Conservation (phyloP, 2,329 filamentous ascomycete species). For the Nannizziopsis barbatae region DNA sequence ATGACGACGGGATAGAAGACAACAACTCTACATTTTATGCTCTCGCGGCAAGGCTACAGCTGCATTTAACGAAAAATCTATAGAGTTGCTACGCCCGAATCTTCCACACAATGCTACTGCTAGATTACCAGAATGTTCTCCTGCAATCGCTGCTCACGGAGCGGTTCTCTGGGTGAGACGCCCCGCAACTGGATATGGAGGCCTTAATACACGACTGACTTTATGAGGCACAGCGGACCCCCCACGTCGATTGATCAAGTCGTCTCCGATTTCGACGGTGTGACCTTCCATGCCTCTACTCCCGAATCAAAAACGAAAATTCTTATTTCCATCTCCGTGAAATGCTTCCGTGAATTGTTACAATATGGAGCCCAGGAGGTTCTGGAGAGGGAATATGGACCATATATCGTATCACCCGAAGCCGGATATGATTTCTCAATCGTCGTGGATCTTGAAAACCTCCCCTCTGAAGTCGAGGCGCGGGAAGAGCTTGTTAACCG, state of each 20-base stretch:
- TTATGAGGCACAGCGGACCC: slow-evolving; percentile 51
- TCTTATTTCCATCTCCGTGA: slow-evolving; percentile 83
- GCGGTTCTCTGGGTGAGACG: slow-evolving; percentile 68
- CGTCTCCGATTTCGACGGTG: slow-evolving; percentile 96
- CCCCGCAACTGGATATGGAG: slow-evolving; percentile 20
- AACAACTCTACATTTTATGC: background rate
- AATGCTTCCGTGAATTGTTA: slow-evolving; percentile 86
- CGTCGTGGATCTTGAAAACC: slow-evolving; percentile 71
- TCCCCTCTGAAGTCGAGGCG: slow-evolving; percentile 74
- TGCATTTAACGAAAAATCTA: background rate
- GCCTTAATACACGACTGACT: slow-evolving; percentile 26
- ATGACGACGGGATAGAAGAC: slow-evolving; percentile 2
- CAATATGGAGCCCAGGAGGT: slow-evolving; percentile 87
- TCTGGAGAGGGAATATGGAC: slow-evolving; percentile 85
- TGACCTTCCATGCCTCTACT: slow-evolving; percentile 96
- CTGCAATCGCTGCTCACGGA: slow-evolving; percentile 94
- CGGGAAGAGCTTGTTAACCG: slow-evolving; percentile 77
- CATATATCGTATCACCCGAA: slow-evolving; percentile 79
- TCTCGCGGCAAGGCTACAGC: background rate
- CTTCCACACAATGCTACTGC: slow-evolving; percentile 58
- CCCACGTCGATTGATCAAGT: slow-evolving; percentile 92
- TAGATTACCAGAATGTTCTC: slow-evolving; percentile 98
- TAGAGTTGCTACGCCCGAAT: slow-evolving; percentile 14
- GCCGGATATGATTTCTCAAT: slow-evolving; percentile 94
- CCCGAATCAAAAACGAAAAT: slow-evolving; percentile 91